Percentiles rank a stretch among this genome's conserved stretches.
These are phyloP conservation scores for Coprinopsis cinerea DNA, from an alignment of 768 basidiomycete species.

Conservation along the genomic window DNA sequence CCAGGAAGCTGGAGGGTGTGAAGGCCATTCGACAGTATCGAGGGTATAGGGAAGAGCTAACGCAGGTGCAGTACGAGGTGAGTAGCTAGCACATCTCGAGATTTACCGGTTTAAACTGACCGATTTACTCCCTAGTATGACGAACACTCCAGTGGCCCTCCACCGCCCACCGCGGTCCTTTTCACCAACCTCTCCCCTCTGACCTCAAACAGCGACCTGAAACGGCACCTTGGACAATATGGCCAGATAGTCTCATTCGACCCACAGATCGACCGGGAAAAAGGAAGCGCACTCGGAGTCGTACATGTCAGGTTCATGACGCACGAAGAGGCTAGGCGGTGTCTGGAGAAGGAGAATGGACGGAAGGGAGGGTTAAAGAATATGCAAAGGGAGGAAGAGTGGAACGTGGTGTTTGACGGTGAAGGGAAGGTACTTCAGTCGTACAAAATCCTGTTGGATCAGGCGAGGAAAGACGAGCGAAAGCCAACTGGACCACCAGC, in stretches of 20 bases:
- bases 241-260: conserved; percentile 67
- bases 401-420: conserved; percentile 76
- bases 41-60: conserved; percentile 29
- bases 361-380: conserved; percentile 43
- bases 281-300: conserved; percentile 80
- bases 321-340: conserved; percentile 63
- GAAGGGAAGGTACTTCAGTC: conserved; percentile 61
- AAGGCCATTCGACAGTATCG: conserved; percentile 19
- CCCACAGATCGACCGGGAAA: conserved; percentile 69
- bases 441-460: conserved; percentile 29
- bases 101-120: conserved; percentile 1
- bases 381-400: conserved; percentile 42
- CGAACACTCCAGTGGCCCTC: conserved; percentile 58
- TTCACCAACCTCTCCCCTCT: conserved; percentile 68
- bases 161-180: conserved; percentile 71
- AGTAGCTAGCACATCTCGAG: conserved; percentile 19
- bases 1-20: conserved; percentile 39
- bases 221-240: conserved; percentile 55
- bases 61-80: conserved; percentile 53
- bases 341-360: conserved; percentile 63
- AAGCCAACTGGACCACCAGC: too few species aligned
- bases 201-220: conserved; percentile 59
- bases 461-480: conserved; percentile 29
- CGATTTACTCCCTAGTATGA: conserved; percentile 59
- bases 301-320: conserved; percentile 63